Percentiles rank a stretch among this genome's conserved stretches.
phyloP scores from a whole-genome alignment of 2,329 filamentous ascomycete genomes.

The Neurospora sp. region DNA sequence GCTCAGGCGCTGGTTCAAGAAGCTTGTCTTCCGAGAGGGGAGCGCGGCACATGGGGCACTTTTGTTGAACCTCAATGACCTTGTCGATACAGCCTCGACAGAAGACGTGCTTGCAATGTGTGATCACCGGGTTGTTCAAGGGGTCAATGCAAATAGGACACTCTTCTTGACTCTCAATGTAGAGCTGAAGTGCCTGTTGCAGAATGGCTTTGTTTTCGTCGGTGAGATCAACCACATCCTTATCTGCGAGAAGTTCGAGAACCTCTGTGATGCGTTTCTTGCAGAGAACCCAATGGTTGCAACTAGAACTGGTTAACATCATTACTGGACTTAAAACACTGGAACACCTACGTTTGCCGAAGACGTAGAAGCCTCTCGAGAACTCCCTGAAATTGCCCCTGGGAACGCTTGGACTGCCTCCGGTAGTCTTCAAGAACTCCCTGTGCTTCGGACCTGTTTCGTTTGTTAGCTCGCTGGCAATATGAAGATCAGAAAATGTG shows the following conservation, averaged over 20 bases:
- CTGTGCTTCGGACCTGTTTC: conserved; percentile 56
- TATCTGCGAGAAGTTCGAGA: conserved; percentile 55
- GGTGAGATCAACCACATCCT: conserved; percentile 59
- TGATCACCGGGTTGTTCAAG: conserved; percentile 67
- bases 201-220: conserved; percentile 62
- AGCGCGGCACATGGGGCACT: conserved; percentile 77
- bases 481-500: neutral
- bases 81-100: conserved; percentile 63
- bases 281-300: conserved; percentile 81
- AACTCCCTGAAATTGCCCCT: conserved; percentile 59
- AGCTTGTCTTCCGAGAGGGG: conserved; percentile 48
- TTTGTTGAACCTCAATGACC: conserved; percentile 64
- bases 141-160: conserved; percentile 73
- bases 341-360: conserved; percentile 51
- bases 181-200: conserved; percentile 64
- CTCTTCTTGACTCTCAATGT: conserved; percentile 71
- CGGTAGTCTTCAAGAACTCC: conserved; percentile 56
- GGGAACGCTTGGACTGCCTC: conserved; percentile 28
- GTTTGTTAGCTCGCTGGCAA: conserved; percentile 14
- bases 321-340: conserved; percentile 15
- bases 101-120: conserved; percentile 74
- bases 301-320: conserved; percentile 30
- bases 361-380: conserved; percentile 75
- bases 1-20: conserved; percentile 56
- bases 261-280: conserved; percentile 65